Base-by-base conservation (phyloP, 495 filamentous ascomycete species). In the Penicilliopsis zonata region DNA sequence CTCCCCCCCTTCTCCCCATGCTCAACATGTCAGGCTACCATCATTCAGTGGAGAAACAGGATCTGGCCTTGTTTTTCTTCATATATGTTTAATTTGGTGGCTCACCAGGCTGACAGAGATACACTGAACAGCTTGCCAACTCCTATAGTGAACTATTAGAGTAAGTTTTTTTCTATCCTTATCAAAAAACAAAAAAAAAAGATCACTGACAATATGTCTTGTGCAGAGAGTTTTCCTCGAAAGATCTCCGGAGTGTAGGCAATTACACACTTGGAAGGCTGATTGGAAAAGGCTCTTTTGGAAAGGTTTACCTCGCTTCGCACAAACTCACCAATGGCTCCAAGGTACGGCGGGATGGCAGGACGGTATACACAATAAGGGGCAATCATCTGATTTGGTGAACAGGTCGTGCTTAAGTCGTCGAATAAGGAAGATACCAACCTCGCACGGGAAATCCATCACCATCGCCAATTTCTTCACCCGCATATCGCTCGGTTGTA, bases 251-350 rank as follows among this genome's bases (percentile, higher is more conserved):
- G 37, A 80, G 73, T 23, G 90, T 98, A 35, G 90, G 90, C 31
- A 98, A 96, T 57, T 98, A 98, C 58, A 76, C 80, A 19, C 64
- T 96, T 12, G 90, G 88, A 20, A 75, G 78, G 32, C 65, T 98
- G 30, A 94, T 98, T 49, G 90, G 90, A 31, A 96, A 96, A 52
- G 90, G 90, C 21, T 93, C 85, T 29, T 98, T 96, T 60, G 90
- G 90, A 43, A 96, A 95, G 62, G 90, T 96, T 35, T 98, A 96
- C 53, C 71, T 98, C 40, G 90, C 92, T 34, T 78, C 80, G 15
- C 90, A 98, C 58, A 95, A 94, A 53, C 84, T 98, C 55, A 96
- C 84, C 42, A 95, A 95, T 76, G 87, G 86, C 48, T 94, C 86
- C 35, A 96, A 96, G 75, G 90, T 94, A 65, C 34, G 70, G 45